Base-by-base conservation (phyloP, 768 basidiomycete species). In the Cyclocybe aegerita region DNA sequence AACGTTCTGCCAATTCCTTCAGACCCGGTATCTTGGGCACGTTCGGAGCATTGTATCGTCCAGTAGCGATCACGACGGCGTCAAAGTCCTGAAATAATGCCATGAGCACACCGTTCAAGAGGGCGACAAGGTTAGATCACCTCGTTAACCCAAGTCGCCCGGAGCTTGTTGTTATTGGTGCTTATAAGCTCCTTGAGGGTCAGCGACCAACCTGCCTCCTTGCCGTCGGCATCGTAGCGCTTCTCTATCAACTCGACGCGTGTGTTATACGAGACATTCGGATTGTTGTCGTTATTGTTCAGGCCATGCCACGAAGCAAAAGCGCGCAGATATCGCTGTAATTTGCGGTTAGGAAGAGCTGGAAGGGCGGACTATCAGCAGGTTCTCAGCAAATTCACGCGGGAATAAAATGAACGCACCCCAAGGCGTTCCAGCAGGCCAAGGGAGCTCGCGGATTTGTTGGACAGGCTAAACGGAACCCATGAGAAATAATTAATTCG, bases 201-300 rank as follows among this genome's bases (percentile, higher is more conserved):
- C 9, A 73, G 50, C 1, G 51, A 66, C 73, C 71, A 73, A 7
- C 71, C 72, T 9, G 58, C 59, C 32, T 71, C 64, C 29, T 62
- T 47, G 0, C 68, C 68, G 17, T 54, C 35, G 9, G 46, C 57
- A 48, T 69, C 59, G n/a, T 59, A 44, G 0, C 65, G 56, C 49
- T 79, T 80, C 50, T 77, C 69, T 30, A 74, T 62, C 9, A 60
- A 61, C 48, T 80, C 77, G 6, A 81, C 76, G 8, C 78, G 73
- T 0, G 78, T 80, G 59, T 75, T 75, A 60, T 74, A 79, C 2
- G 70, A 68, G 1, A 70, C 50, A 16, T 68, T 59, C 0, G 66
- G 63, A 46, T 70, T 76, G 7, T 62, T 60, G 44, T 78, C 77
- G 46, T 79, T 70, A 50, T 63, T 68, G 57, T 76, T 76, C 15